Evolutionary conservation across 2,329 filamentous ascomycete species (phyloP).

Genomic region (Fusarium irregulare): DNA sequence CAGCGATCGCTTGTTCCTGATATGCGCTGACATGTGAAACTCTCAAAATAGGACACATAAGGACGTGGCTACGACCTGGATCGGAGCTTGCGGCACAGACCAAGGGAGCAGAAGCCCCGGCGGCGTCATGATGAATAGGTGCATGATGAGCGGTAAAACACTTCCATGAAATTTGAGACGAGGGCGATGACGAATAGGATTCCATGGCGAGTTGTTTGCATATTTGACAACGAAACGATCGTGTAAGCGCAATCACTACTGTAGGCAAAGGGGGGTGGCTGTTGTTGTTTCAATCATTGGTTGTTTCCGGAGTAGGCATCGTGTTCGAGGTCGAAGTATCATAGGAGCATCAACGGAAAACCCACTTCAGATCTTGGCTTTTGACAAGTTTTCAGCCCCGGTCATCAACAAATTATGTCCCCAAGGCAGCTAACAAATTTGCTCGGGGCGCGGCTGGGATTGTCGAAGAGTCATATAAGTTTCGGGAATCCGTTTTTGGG

Average conservation of each 20-base stretch:
- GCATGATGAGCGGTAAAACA: conserved; percentile 24
- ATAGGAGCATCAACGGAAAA: conserved; percentile 16
- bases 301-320: conserved; percentile 13
- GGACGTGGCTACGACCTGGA: conserved; percentile 76
- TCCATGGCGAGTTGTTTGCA: conserved; percentile 16
- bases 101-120: conserved; percentile 37
- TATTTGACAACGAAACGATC: conserved; percentile 4
- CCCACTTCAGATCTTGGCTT: conserved; percentile 27
- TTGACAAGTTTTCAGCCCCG: conserved; percentile 22
- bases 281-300: conserved; percentile 35
- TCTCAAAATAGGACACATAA: conserved; percentile 71
- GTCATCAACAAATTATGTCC: conserved; percentile 8
- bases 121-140: conserved; percentile 31
- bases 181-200: conserved; percentile 29
- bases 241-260: conserved; percentile 19
- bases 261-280: conserved; percentile 24
- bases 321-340: conserved; percentile 21
- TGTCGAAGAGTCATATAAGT: conserved; percentile 37
- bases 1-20: conserved; percentile 5
- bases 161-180: conserved; percentile 18
- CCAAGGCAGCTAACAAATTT: conserved; percentile 23
- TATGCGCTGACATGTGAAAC: conserved; percentile 34
- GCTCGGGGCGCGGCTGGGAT: conserved; percentile 24
- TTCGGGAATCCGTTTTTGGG: conserved; percentile 24
- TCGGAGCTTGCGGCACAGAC: conserved; percentile 44